Conservation (phyloP, 768 basidiomycete species). For the Tephrocybe sp. region DNA sequence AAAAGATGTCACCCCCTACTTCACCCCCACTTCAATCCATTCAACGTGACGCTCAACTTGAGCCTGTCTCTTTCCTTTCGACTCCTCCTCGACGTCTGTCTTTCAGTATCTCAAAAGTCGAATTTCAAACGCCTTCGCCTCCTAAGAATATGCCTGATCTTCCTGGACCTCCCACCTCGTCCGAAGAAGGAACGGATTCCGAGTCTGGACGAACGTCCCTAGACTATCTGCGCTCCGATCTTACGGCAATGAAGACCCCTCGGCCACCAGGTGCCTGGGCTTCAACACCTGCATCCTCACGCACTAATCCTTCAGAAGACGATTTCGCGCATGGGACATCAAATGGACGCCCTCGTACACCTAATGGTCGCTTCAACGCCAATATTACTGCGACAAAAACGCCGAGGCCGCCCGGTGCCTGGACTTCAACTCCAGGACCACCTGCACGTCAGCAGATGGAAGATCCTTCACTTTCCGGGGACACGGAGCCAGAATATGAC, state of each 20-base stretch:
- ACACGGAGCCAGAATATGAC: slow-evolving; percentile 25
- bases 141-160: slow-evolving; percentile 63
- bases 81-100: slow-evolving; percentile 51
- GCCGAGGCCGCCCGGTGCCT: slow-evolving; percentile 36
- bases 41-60: slow-evolving; percentile 11
- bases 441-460: slow-evolving; percentile 9
- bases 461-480: slow-evolving; percentile 18
- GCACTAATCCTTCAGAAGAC: background rate
- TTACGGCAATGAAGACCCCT: slow-evolving; percentile 40
- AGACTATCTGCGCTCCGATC: slow-evolving; percentile 20
- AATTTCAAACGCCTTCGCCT: slow-evolving; percentile 65
- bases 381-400: slow-evolving; percentile 23
- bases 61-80: slow-evolving; percentile 23
- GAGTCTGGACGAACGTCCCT: slow-evolving; percentile 18
- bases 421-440: slow-evolving; percentile 31
- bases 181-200: slow-evolving; percentile 40
- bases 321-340: background rate
- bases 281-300: background rate
- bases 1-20: slow-evolving; percentile 25
- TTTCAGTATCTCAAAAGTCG: slow-evolving; percentile 40
- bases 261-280: slow-evolving; percentile 44
- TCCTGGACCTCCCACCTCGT: slow-evolving; percentile 63
- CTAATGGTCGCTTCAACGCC: slow-evolving; percentile 4
- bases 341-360: slow-evolving; percentile 1
- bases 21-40: slow-evolving; percentile 27